phyloP scores from a whole-genome alignment of 2,329 filamentous ascomycete species.

The Pseudogymnoascus sp. region DNA sequence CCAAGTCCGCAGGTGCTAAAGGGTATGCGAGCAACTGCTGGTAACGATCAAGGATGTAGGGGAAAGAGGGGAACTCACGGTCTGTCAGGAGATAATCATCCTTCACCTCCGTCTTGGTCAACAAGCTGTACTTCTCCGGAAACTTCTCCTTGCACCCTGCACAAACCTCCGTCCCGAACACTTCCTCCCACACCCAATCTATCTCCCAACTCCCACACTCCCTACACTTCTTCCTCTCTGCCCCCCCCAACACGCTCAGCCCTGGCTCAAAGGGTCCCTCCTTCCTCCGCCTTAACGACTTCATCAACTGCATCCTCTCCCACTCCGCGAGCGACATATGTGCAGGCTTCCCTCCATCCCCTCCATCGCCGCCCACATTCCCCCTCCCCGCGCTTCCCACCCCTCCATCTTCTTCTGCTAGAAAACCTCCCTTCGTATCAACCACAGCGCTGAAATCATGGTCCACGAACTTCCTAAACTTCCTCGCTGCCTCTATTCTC shows the following conservation, averaged over 20 bases:
- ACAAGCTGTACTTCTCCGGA: conserved; percentile 86
- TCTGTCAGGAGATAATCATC: conserved; percentile 95
- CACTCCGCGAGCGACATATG: conserved; percentile 88
- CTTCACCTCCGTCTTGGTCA: conserved; percentile 94
- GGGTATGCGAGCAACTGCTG: background rate
- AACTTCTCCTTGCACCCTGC: conserved; percentile 76
- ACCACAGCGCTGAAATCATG: conserved; percentile 98
- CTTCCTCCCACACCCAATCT: conserved; percentile 89
- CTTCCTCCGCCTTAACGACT: conserved; percentile 62
- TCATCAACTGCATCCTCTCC: conserved; percentile 73
- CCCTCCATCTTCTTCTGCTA: conserved; percentile 86
- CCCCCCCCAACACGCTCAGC: conserved; percentile 62
- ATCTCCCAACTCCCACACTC: conserved; percentile 83
- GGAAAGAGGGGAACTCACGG: conserved; percentile 43
- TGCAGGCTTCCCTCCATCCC: conserved; percentile 60
- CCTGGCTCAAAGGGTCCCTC: conserved; percentile 83
- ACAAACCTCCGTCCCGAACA: conserved; percentile 70
- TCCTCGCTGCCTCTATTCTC: conserved; percentile 56
- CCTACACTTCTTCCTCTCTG: conserved; percentile 63
- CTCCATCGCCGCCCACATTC: conserved; percentile 26
- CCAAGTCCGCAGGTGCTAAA: background rate
- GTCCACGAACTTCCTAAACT: conserved; percentile 91
- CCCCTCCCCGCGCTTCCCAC: conserved; percentile 64
- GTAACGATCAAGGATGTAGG: background rate
- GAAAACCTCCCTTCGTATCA: conserved; percentile 92